Evolutionary conservation across 441 rosid species (phyloP), one percentile per base, ranked within the genome.

Genomic region (Croton setiger): DNA sequence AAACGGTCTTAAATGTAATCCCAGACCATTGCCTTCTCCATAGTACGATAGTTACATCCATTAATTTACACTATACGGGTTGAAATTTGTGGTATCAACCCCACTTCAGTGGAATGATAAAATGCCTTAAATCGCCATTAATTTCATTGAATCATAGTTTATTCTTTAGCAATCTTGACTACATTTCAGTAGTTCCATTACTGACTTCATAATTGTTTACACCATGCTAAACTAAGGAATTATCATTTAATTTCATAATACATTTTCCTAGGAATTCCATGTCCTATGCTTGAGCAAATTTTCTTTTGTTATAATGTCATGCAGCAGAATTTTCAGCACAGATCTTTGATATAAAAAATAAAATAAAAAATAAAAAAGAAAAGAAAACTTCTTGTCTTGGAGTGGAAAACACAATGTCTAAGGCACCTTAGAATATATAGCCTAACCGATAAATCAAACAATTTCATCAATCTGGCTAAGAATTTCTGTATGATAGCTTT

Each of bases 1-100:
- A 9, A 3, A 4, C 36, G 9, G 60, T 3, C 60, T 27, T 27
- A 27, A 48, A 10, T 48, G 18, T 48, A 10, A 48, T 10, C 31
- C 15, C 4, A 15, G 49, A 45, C 49, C 3, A 10, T 45, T 4
- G 10, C 49, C 4, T n/a, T 49, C 21, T 49, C 53, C 53, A 17
- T 17, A 14, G 20, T 11, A 56, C 14, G 27, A 56, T 56, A 31
- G 37, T 56, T 27, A 31, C 31, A 35, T 55, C 60, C 60, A 27
- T 55, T 49, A 14, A 17, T 4, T 18, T 14, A 14, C 15, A 49
- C 0, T 55, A 11, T 23, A 27, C 1, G 31, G 31, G 31, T 27
- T 15, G 14, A 23, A 54, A 55, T 55, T 55, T 55, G n/a, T 55
- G n/a, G 31, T 23, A 9, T 56, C 60, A 56, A 56, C n/a, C 60